Conservation (phyloP, 148 eudicot genomes). For the Camellia sinensis region DNA sequence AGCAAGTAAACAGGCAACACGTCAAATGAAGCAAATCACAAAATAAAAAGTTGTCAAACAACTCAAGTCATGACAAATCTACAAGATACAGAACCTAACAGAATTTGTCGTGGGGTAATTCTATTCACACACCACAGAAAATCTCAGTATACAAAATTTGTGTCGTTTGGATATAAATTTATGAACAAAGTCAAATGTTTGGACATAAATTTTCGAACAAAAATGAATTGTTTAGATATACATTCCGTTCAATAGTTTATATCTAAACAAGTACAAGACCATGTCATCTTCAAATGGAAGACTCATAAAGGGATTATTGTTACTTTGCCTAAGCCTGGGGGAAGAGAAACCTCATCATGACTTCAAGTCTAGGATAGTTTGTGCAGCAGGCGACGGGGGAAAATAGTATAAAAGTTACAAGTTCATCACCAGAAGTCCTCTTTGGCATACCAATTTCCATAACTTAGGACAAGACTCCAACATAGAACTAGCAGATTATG, state of each 20-base stretch:
- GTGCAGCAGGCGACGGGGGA: neutral
- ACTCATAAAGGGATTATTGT: neutral
- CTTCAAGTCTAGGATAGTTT: neutral
- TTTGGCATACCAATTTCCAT: neutral
- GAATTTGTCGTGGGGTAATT: neutral
- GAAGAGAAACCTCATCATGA: neutral
- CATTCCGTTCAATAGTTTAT: no score
- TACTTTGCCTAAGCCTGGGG: neutral
- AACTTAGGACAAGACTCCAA: neutral
- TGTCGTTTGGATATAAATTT: no score
- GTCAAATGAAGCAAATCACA: neutral
- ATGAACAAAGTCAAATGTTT: no score
- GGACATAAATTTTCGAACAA: no score
- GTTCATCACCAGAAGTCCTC: neutral
- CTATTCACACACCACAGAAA: no score
- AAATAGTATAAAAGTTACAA: neutral
- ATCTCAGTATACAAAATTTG: no score
- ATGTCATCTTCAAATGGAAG: no score
- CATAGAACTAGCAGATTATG: neutral
- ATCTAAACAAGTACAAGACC: no score
- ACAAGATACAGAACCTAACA: neutral
- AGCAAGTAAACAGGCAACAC: constrained; percentile 9
- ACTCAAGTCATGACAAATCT: neutral
- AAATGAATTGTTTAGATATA: no score
- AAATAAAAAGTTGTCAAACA: constrained; percentile 1